Evolutionary conservation across 305 asterid genomes (phyloP).

Genomic region (Fraxinus angustifolia): DNA sequence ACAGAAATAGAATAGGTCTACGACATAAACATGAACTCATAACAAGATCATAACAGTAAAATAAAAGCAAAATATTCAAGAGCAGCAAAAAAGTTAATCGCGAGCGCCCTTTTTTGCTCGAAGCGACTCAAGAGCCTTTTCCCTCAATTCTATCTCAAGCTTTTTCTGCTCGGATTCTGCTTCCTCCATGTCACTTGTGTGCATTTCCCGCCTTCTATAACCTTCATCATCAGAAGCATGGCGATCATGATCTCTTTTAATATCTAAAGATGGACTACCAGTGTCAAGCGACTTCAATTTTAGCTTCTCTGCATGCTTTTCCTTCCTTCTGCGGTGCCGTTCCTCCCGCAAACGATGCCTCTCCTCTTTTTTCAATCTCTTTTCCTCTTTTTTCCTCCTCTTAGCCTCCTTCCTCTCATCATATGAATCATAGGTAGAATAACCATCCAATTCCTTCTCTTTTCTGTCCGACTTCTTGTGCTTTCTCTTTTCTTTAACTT

Average conservation of each 20-base stretch:
- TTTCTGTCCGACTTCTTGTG: slow-evolving; percentile 49
- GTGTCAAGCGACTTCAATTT: slow-evolving; percentile 55
- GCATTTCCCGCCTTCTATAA: slow-evolving; percentile 35
- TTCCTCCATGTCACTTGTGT: slow-evolving; percentile 37
- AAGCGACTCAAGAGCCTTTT: slow-evolving; percentile 92
- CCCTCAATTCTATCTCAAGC: slow-evolving; percentile 93
- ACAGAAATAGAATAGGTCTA: slow-evolving; percentile 40
- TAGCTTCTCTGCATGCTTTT: slow-evolving; percentile 56
- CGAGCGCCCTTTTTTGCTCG: slow-evolving; percentile 76
- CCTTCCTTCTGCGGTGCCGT: slow-evolving; percentile 61
- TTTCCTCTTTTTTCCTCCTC: slow-evolving; percentile 79
- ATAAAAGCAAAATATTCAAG: slow-evolving; percentile 33
- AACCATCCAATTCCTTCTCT: slow-evolving; percentile 53
- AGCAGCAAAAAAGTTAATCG: slow-evolving; percentile 39
- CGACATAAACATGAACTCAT: slow-evolving; percentile 27
- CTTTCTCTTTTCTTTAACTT: slow-evolving; percentile 62
- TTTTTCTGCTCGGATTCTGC: slow-evolving; percentile 59
- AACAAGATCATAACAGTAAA: slow-evolving; percentile 29
- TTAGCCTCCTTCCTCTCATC: slow-evolving; percentile 78
- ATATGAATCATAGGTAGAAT: slow-evolving; percentile 69
- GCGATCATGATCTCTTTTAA: slow-evolving; percentile 31
- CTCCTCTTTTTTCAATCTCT: slow-evolving; percentile 63
- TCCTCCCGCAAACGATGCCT: slow-evolving; percentile 68
- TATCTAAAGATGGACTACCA: slow-evolving; percentile 51
- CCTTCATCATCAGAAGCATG: slow-evolving; percentile 50